phyloP scores from a whole-genome alignment of 1,139 yeast genomes.

The Saccharomycopsis hybrid region DNA sequence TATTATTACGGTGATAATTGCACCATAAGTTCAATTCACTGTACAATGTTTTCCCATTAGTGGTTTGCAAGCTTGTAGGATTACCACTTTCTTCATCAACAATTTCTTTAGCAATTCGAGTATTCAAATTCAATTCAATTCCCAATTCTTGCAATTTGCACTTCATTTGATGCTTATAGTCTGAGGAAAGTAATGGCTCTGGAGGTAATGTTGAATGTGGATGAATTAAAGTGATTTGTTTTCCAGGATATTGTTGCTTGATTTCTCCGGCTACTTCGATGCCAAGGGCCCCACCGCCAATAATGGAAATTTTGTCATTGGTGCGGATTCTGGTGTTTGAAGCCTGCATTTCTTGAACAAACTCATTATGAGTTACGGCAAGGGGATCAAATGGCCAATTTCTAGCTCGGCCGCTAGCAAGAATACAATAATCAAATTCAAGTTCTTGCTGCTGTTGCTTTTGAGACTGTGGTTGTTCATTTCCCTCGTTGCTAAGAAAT shows the following conservation, averaged over 20 bases:
- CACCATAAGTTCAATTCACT: constrained; percentile 42
- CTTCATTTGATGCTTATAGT: constrained; percentile 27
- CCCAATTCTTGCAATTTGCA: constrained; percentile 27
- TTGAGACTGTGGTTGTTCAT: constrained; percentile 2
- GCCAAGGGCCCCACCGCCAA: constrained; percentile 50
- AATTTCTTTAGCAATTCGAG: constrained; percentile 7
- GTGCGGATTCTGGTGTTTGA: constrained; percentile 24
- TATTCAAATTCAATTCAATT: constrained; percentile 15
- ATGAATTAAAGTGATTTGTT: constrained; percentile 36
- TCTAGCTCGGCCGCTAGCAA: constrained; percentile 47
- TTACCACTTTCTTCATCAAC: neutral
- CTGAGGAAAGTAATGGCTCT: constrained; percentile 32
- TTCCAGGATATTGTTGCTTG: constrained; percentile 33
- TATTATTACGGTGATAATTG: constrained; percentile 28
- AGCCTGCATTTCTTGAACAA: constrained; percentile 27
- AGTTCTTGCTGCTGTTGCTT: constrained; percentile 26
- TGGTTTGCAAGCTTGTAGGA: constrained; percentile 4
- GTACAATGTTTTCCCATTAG: constrained; percentile 25
- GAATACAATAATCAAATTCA: constrained; percentile 42
- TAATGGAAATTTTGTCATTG: constrained; percentile 30
- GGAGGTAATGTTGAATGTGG: constrained; percentile 38
- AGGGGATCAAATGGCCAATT: constrained; percentile 50
- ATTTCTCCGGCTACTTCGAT: constrained; percentile 43
- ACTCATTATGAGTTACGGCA: constrained; percentile 26
- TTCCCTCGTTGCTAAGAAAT: constrained; percentile 5